Evolutionary conservation across 1,284 basidiomycete species (phyloP).

Genomic region (Sporisorium scitamineum): DNA sequence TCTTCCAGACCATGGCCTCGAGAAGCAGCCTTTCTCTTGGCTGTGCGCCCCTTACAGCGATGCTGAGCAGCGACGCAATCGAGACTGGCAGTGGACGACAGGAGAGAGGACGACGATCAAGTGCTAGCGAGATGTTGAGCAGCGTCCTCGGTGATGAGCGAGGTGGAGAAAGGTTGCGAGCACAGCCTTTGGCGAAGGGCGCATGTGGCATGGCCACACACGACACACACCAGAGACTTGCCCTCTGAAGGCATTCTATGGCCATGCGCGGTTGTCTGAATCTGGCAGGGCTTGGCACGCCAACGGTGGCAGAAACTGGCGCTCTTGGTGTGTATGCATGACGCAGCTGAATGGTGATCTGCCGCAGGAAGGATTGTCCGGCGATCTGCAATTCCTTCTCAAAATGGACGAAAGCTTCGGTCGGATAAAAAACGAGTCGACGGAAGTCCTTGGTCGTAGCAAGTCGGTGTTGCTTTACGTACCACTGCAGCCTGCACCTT

Average conservation of each 20-base stretch:
- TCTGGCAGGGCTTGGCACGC: neutral
- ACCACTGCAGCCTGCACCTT: neutral
- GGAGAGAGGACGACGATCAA: neutral
- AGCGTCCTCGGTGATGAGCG: constrained; percentile 1
- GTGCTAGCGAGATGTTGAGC: neutral
- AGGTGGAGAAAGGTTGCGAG: constrained; percentile 8
- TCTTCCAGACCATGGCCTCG: neutral
- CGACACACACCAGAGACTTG: neutral
- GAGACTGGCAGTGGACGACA: neutral
- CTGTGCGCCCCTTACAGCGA: neutral
- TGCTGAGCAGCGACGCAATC: neutral
- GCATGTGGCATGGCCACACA: neutral
- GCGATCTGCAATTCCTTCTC: constrained; percentile 4
- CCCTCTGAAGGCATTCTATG: neutral
- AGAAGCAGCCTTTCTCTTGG: neutral
- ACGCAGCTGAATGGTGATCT: neutral
- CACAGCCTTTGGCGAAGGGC: constrained; percentile 6
- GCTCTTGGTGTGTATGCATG: neutral
- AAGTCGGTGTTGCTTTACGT: neutral
- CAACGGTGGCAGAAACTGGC: neutral
- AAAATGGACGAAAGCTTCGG: neutral
- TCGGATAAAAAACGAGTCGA: constrained; percentile 16
- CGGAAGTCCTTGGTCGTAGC: constrained; percentile 19
- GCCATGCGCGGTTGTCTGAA: neutral
- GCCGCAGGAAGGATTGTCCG: constrained; percentile 8